Conservation (phyloP, 305 asterid genomes). For the Fraxinus latifolia region DNA sequence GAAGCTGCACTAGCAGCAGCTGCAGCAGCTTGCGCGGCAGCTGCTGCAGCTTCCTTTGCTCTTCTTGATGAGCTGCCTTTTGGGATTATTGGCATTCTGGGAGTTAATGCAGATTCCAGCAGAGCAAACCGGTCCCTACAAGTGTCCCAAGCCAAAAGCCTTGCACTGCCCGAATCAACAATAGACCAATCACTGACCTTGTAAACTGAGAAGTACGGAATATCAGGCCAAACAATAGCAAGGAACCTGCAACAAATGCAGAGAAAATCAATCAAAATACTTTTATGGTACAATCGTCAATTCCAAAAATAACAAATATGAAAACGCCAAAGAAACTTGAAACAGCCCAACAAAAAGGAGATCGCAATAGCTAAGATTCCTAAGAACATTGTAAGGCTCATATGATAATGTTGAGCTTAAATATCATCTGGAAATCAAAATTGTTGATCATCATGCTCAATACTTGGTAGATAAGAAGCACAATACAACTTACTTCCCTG, state of each 20-base stretch:
- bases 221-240: slow-evolving; percentile 94
- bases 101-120: slow-evolving; percentile 73
- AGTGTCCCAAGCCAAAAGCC: slow-evolving; percentile 92
- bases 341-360: slow-evolving; percentile 13
- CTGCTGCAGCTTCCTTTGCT: slow-evolving; percentile 95
- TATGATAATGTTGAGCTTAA: neutral
- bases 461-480: neutral
- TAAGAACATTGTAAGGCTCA: slow-evolving; percentile 1
- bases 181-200: slow-evolving; percentile 93
- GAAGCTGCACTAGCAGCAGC: slow-evolving; percentile 90
- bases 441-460: slow-evolving; percentile 4
- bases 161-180: slow-evolving; percentile 96
- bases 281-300: neutral
- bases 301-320: neutral
- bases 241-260: slow-evolving; percentile 63
- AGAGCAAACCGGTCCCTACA: slow-evolving; percentile 91
- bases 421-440: slow-evolving; percentile 2
- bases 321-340: neutral
- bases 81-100: slow-evolving; percentile 77
- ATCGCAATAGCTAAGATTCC: slow-evolving; percentile 1
- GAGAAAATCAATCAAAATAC: slow-evolving; percentile 20
- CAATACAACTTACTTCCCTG: slow-evolving; percentile 79
- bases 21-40: slow-evolving; percentile 88
- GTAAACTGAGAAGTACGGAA: slow-evolving; percentile 86
- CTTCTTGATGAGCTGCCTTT: slow-evolving; percentile 84